Evolutionary conservation across 129 eudicot species (phyloP).

Genomic region (Centella asiatica): DNA sequence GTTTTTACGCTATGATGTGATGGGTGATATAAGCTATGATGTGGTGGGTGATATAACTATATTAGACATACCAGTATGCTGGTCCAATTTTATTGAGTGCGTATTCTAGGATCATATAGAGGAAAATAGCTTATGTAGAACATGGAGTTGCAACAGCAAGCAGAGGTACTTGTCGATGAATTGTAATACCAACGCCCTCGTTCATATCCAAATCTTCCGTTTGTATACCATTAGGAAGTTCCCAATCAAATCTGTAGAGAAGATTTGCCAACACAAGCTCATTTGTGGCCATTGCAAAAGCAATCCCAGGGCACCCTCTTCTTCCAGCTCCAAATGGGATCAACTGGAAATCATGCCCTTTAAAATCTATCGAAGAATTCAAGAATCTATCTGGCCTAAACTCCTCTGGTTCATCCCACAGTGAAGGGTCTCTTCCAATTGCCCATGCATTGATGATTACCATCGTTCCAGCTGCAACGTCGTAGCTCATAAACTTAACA

Average conservation of each 20-base stretch:
- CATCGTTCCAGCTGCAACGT: conserved; percentile 28
- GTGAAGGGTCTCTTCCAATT: conserved; percentile 38
- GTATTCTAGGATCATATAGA: no score
- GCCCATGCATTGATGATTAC: conserved; percentile 43
- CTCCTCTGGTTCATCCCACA: conserved; percentile 35
- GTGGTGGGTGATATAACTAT: no score
- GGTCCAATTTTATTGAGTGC: no score
- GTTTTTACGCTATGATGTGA: no score
- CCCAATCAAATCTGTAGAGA: conserved; percentile 33
- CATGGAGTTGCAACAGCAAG: conserved; percentile 28
- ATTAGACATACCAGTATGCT: no score
- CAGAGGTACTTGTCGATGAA: conserved; percentile 28
- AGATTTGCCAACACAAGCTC: conserved; percentile 39
- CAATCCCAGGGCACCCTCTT: conserved; percentile 39
- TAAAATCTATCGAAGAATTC: conserved; percentile 17
- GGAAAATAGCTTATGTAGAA: conserved; percentile 1
- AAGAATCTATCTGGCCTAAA: conserved; percentile 46
- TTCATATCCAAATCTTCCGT: conserved; percentile 31
- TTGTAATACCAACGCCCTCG: conserved; percentile 20
- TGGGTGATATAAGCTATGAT: no score
- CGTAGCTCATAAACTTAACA: conserved; percentile 31
- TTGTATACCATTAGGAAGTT: conserved; percentile 23
- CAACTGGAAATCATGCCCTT: conserved; percentile 31
- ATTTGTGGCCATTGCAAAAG: conserved; percentile 24
- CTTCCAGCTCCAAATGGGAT: conserved; percentile 52